Percentiles rank a stretch among this genome's conserved stretches.
phyloP scores from a whole-genome alignment of 805 yeast genomes.

The Cyberlindnera lachancei region DNA sequence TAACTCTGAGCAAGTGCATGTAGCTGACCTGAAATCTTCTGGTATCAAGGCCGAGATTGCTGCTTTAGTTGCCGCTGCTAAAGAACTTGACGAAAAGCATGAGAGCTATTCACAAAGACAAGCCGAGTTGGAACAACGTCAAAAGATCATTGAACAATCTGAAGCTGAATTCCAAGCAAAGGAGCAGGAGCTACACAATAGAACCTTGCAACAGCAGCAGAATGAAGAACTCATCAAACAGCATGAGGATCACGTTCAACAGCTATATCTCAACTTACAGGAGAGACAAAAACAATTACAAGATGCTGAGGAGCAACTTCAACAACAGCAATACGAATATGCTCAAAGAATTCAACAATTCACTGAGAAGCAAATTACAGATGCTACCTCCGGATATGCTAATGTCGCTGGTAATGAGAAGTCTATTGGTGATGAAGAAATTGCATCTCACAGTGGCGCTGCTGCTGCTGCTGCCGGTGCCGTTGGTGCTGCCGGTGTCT shows the following conservation, averaged over 20 bases:
- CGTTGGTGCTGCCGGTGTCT: constrained; percentile 11
- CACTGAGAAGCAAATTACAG: constrained; percentile 32
- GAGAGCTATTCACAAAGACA: constrained; percentile 31
- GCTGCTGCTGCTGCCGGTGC: constrained; percentile 16
- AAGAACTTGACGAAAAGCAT: constrained; percentile 32
- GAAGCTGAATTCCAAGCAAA: constrained; percentile 17
- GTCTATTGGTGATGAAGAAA: constrained; percentile 1
- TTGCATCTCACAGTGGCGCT: constrained; percentile 1
- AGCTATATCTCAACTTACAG: constrained; percentile 27
- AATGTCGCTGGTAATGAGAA: constrained; percentile 9
- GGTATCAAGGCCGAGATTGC: constrained; percentile 36
- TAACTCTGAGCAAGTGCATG: constrained; percentile 60
- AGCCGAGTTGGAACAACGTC: constrained; percentile 23
- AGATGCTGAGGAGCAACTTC: constrained; percentile 32
- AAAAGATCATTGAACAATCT: constrained; percentile 28
- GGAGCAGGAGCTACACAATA: constrained; percentile 25
- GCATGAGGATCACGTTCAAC: constrained; percentile 29
- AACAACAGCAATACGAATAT: constrained; percentile 29
- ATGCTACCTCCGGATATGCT: constrained; percentile 19
- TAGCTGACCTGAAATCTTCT: constrained; percentile 44
- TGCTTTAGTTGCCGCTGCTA: constrained; percentile 23
- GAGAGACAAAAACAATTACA: constrained; percentile 30
- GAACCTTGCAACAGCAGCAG: constrained; percentile 27
- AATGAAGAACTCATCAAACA: constrained; percentile 29
- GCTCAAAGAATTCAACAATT: constrained; percentile 32